These are phyloP conservation scores for Cryptomeria japonica DNA, from an alignment of 75 land plant genomes.

Conservation along the genomic window DNA sequence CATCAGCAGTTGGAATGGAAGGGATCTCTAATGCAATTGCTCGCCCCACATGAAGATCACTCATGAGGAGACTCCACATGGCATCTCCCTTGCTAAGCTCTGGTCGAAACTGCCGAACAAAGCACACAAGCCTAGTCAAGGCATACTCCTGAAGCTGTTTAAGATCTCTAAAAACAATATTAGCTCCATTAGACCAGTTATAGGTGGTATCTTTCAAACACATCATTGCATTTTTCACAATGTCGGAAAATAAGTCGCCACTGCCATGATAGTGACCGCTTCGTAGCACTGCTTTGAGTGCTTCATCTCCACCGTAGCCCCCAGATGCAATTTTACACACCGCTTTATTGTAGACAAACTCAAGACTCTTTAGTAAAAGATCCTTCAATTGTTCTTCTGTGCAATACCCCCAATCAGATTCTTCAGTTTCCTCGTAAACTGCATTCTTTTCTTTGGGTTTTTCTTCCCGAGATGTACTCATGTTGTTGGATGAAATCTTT, in stretches of 20 bases:
- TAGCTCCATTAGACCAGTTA: not conserved
- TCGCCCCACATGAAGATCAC: conserved; percentile 24
- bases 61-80: conserved; percentile 41
- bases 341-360: conserved; percentile 60
- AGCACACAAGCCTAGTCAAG: conserved; percentile 19
- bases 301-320: conserved; percentile 53
- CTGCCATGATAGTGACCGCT: conserved; percentile 67
- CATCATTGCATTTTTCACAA: conserved; percentile 16
- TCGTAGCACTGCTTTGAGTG: conserved; percentile 47
- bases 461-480: not conserved
- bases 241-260: conserved; percentile 36
- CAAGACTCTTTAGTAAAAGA: conserved; percentile 45
- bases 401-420: conserved; percentile 25
- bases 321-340: conserved; percentile 34
- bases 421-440: conserved; percentile 13
- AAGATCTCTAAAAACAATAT: conserved; percentile 17
- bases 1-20: not conserved
- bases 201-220: conserved; percentile 8
- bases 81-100: conserved; percentile 30
- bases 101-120: conserved; percentile 23
- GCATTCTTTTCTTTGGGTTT: not conserved
- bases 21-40: conserved; percentile 15
- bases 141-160: conserved; percentile 26
- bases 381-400: conserved; percentile 31
- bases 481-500: not conserved